Evolutionary conservation across 1,284 basidiomycete species (phyloP).

Genomic region (Ustilago xerochloae): DNA sequence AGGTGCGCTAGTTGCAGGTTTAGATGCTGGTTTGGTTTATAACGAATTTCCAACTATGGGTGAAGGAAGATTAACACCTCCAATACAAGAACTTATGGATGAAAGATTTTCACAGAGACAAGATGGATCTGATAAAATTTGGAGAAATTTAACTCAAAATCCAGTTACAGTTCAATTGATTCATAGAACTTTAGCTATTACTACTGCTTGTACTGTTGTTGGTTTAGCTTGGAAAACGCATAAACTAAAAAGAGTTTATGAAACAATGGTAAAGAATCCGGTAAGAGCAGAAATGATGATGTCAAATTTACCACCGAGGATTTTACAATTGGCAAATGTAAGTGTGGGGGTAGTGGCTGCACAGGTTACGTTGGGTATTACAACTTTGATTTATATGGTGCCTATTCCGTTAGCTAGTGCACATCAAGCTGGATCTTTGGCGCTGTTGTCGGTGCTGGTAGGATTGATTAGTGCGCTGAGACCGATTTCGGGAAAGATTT

Average conservation of each 20-base stretch:
- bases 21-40: slow-evolving; percentile 95
- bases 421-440: slow-evolving; percentile 93
- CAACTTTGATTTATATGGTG: slow-evolving; percentile 91
- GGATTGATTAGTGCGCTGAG: slow-evolving; percentile 28
- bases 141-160: slow-evolving; percentile 95
- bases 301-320: slow-evolving; percentile 77
- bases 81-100: slow-evolving; percentile 81
- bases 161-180: slow-evolving; percentile 97
- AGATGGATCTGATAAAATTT: slow-evolving; percentile 71
- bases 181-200: slow-evolving; percentile 83
- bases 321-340: slow-evolving; percentile 75
- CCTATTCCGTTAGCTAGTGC: slow-evolving; percentile 89
- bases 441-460: slow-evolving; percentile 73
- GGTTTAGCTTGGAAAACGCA: slow-evolving; percentile 21
- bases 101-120: slow-evolving; percentile 74
- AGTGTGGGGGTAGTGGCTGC: slow-evolving; percentile 85
- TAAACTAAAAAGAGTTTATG: slow-evolving; percentile 73
- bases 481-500: slow-evolving; percentile 19
- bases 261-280: not conserved
- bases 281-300: slow-evolving; percentile 67
- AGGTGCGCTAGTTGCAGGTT: slow-evolving; percentile 95
- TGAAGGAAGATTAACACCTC: slow-evolving; percentile 80
- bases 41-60: slow-evolving; percentile 99
- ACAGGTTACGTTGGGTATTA: slow-evolving; percentile 89
- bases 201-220: slow-evolving; percentile 44